Percentiles rank a stretch among this genome's conserved stretches.
These are phyloP conservation scores for Penium margaritaceum DNA, from an alignment of 139 green algal species.

Conservation along the genomic window DNA sequence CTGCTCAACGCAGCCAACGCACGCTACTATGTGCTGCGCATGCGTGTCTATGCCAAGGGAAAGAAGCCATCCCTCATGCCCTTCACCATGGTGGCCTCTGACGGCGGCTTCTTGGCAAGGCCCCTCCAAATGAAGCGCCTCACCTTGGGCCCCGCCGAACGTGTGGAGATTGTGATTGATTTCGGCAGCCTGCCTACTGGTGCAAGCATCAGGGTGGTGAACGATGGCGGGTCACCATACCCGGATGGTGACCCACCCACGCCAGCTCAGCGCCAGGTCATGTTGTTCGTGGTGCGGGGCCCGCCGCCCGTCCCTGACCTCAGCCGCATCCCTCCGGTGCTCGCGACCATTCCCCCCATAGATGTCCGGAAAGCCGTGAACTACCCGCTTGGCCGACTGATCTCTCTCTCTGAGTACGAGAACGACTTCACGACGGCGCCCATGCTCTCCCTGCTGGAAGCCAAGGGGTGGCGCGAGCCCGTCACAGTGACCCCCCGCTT, in stretches of 20 bases:
- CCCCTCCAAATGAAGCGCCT: not conserved
- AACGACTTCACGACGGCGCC: not conserved
- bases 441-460: not conserved
- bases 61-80: not conserved
- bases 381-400: not conserved
- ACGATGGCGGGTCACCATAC: slow-evolving; percentile 2
- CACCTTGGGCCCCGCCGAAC: slow-evolving; percentile 12
- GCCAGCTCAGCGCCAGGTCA: not conserved
- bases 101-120: slow-evolving; percentile 7
- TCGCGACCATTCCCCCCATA: not conserved
- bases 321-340: not conserved
- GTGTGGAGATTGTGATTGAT: slow-evolving; percentile 14
- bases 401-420: not conserved
- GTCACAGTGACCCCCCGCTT: not conserved
- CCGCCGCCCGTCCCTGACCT: not conserved
- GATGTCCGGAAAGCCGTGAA: not conserved
- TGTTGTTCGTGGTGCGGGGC: slow-evolving; percentile 10
- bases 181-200: not conserved
- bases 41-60: not conserved
- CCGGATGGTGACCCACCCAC: slow-evolving; percentile 3
- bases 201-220: slow-evolving; percentile 1
- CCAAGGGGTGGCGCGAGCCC: not conserved
- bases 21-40: slow-evolving; percentile 6
- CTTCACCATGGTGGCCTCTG: slow-evolving; percentile 12
- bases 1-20: slow-evolving; percentile 18